phyloP scores from a whole-genome alignment of 768 basidiomycete species.

The Pisolithus tinctorius region DNA sequence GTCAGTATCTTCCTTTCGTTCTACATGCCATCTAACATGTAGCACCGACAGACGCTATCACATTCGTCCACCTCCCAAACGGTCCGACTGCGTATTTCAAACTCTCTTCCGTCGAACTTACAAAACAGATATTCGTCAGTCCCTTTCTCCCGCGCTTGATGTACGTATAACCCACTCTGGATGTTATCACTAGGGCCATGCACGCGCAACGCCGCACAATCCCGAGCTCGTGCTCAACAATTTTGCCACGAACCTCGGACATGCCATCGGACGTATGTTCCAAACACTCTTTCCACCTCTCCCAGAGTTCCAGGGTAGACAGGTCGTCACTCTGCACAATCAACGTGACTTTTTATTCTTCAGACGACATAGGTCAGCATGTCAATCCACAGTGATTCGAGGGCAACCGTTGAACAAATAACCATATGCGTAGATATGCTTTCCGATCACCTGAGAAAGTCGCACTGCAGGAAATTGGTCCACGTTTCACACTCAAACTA shows the following conservation, averaged over 20 bases:
- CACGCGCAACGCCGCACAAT: constrained; percentile 83
- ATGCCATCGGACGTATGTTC: constrained; percentile 91
- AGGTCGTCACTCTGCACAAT: constrained; percentile 96
- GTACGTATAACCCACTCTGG: constrained; percentile 1
- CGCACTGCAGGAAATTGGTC: constrained; percentile 94
- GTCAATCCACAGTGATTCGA: background rate
- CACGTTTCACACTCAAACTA: constrained; percentile 92
- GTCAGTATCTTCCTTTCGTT: constrained; percentile 41
- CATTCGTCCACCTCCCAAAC: constrained; percentile 80
- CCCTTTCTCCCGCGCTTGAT: background rate
- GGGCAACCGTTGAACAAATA: constrained; percentile 3
- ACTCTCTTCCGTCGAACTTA: constrained; percentile 79
- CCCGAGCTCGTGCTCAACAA: constrained; percentile 94
- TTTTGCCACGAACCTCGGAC: constrained; percentile 90
- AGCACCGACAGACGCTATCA: constrained; percentile 71
- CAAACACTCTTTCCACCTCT: constrained; percentile 94
- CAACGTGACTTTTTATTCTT: constrained; percentile 98
- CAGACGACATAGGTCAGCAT: constrained; percentile 77
- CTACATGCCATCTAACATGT: background rate
- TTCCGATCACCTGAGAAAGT: constrained; percentile 90
- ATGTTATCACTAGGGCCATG: constrained; percentile 62
- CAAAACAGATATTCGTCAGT: constrained; percentile 79
- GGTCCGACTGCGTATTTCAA: constrained; percentile 97
- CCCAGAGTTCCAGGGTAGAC: constrained; percentile 92
- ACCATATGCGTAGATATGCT: constrained; percentile 56